Base-by-base conservation (phyloP, 331 rosid genomes). In the Pyrus hybrid region DNA sequence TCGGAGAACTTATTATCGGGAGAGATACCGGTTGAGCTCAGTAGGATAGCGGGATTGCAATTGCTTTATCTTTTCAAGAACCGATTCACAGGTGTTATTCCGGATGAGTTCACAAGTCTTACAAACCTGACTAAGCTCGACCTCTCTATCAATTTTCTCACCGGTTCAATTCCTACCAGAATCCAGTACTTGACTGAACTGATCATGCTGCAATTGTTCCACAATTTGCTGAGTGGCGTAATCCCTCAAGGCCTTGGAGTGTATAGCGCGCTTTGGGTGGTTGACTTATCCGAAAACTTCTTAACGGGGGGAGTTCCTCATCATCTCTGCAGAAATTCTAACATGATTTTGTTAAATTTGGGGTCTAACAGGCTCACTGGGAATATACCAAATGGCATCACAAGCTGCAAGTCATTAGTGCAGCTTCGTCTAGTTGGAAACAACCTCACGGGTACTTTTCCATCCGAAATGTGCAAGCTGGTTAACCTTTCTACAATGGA, bases 251-350 rank as follows among this genome's bases (percentile, higher is more conserved):
- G 70, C 43, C 81, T 81, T 45, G 84, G 84, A 10, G 47, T 81
- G 12, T 81, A 76, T 49, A 81, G 81, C 66, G 53, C 10, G 30
- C 84, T 81, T 61, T 81, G 84, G 84, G 84, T 81, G 75, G 78
- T 76, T 60, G 84, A 81, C 70, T 81, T 81, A 21, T 81, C 84
- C 1, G 84, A 60, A 28, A 81, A 81, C 77, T 16, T 13, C 1
- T 6, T 81, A 13, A 76, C 78, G 1, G 80, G 84, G 45, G 67
- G 75, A 57, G 67, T 81, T 76, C 84, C 84, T 13, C 78, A 35
- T 43, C 71, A 81, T 67, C 41, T 76, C 26, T 81, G 84, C 81
- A 47, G 17, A 33, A 7, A 45, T 33, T 71, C 78, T 4, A 71
- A 76, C 41, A 73, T 81, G 49, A 81, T 71, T 22, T 60, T 76